Base-by-base conservation (phyloP, 495 filamentous ascomycete genomes). In the Recurvomyces mirabilis region DNA sequence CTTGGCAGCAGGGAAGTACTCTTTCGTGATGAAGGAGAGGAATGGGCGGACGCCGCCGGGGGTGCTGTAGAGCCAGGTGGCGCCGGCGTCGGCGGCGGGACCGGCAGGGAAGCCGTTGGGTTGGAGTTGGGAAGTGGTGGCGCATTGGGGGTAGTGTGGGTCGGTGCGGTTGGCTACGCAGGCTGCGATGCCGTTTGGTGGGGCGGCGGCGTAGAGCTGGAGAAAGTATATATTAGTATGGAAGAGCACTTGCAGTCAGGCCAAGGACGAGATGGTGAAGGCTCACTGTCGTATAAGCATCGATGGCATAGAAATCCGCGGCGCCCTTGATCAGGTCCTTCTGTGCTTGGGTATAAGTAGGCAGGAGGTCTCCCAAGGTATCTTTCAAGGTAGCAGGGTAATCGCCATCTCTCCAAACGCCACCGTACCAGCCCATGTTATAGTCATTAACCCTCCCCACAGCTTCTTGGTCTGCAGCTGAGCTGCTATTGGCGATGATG, bases 71-170 rank as follows among this genome's bases (percentile, higher is more conserved):
- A 70, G 58, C 67, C 67, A 68, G 20, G 39, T 52, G 7, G 60
- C 59, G 15, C 55, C 60, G 14, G 54, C 40, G 44, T 70, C 67
- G 0, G 57, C 60, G 17, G 60, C 48, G 24, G 67, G 67, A 2
- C 67, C 67, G 20, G 67, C 18, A 4, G 45, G 45, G 21, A 47
- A 47, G 23, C 39, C 40, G 7, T 58, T 49, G 13, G 32, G 41
- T 1, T 41, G n/a, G 11, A 39, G 29, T 5, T 43, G 52, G 14
- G 45, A 41, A 15, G 51, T 48, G 15, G 54, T 36, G 7, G 58
- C 57, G 49, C 67, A 69, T 20, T 62, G 59, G 5, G 68, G 68
- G 37, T 55, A 70, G 26, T 46, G 47, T 19, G 65, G 62, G 30
- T 57, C 22, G 26, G 65, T 60, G 34, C 15, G 10, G 37, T 61